phyloP scores from a whole-genome alignment of 257 asterid genomes.

The Ajuga chamaepitys region DNA sequence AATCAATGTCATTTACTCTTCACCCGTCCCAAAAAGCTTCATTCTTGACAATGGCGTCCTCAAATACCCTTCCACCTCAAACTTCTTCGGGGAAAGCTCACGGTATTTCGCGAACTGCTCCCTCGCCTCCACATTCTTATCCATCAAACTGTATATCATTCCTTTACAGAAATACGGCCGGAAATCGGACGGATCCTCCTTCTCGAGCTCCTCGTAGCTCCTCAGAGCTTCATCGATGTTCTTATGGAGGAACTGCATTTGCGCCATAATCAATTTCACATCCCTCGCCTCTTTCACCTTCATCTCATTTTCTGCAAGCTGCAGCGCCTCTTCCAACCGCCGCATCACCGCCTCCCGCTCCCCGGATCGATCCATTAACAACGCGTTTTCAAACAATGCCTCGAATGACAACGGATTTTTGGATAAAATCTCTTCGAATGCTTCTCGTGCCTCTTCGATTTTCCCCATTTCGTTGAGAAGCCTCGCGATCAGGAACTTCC shows the following conservation, averaged over 20 bases:
- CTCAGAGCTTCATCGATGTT: conserved; percentile 71
- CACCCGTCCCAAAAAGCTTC: conserved; percentile 72
- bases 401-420: conserved; percentile 47
- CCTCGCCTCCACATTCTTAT: conserved; percentile 60
- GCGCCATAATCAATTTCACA: conserved; percentile 78
- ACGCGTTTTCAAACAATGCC: conserved; percentile 68
- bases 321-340: conserved; percentile 62
- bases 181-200: conserved; percentile 77
- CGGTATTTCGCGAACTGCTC: conserved; percentile 61
- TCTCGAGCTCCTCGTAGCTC: conserved; percentile 64
- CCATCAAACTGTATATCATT: conserved; percentile 65
- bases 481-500: conserved; percentile 67
- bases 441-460: conserved; percentile 43
- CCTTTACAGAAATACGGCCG: conserved; percentile 91
- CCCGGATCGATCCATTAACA: conserved; percentile 70
- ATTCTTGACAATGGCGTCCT: conserved; percentile 69
- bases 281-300: conserved; percentile 69
- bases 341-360: conserved; percentile 52
- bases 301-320: conserved; percentile 52
- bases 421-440: conserved; percentile 48
- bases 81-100: conserved; percentile 66
- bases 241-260: conserved; percentile 74
- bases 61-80: conserved; percentile 80
- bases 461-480: conserved; percentile 60
- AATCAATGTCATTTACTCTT: conserved; percentile 19